Conservation (phyloP, 371 early-diverging fungal species). For the Dinochytrium kinnereticum region DNA sequence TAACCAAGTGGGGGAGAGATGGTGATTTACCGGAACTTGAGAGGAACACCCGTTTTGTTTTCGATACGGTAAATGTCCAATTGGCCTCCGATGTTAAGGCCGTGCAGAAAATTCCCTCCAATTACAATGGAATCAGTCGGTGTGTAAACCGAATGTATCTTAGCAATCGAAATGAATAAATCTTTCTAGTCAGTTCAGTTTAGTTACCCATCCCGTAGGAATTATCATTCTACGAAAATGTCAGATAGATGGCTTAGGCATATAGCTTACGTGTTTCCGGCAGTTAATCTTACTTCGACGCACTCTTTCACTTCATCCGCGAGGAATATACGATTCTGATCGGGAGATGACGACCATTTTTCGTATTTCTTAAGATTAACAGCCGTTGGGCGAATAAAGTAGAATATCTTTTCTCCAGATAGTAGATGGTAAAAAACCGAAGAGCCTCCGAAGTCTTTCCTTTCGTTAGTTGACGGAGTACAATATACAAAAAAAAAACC, state of each 20-base stretch:
- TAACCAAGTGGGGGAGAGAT: background rate
- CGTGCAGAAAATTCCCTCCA: constrained; percentile 91
- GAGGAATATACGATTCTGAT: constrained; percentile 78
- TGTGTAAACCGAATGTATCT: constrained; percentile 93
- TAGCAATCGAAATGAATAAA: background rate
- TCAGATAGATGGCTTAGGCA: background rate
- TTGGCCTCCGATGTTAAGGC: constrained; percentile 74
- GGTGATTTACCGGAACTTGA: constrained; percentile 64
- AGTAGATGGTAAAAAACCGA: constrained; percentile 84
- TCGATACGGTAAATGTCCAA: constrained; percentile 72
- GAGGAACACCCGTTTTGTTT: constrained; percentile 74
- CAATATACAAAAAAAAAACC: constrained; percentile 9
- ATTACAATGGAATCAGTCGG: constrained; percentile 86
- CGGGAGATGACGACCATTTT: constrained; percentile 83
- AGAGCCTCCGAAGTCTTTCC: constrained; percentile 83
- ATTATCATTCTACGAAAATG: constrained; percentile 74
- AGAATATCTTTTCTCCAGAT: constrained; percentile 83
- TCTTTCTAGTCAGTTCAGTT: background rate
- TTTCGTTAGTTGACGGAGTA: background rate
- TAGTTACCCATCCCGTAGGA: constrained; percentile 80
- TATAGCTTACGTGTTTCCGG: constrained; percentile 75
- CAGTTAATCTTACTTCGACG: constrained; percentile 65
- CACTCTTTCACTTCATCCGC: constrained; percentile 79
- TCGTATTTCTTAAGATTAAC: constrained; percentile 84
- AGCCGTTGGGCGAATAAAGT: constrained; percentile 83